Base-by-base conservation (phyloP, 2,329 filamentous ascomycete species). In the Coccinonectria pachysandricola region DNA sequence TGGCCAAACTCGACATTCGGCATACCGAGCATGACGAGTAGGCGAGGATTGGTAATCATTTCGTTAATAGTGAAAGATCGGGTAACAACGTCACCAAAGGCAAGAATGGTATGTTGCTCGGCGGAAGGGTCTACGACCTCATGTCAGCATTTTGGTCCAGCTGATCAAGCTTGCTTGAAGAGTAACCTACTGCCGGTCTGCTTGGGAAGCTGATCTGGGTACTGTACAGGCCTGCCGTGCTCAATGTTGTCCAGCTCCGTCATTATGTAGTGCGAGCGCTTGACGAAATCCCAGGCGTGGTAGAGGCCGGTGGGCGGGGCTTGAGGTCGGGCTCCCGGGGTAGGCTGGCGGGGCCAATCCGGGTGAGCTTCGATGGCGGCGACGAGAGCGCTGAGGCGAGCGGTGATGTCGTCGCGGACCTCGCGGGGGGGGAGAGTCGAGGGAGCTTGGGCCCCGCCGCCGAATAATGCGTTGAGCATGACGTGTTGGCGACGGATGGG, bases 271-370 rank as follows among this genome's bases (percentile, higher is more conserved):
- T 49, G 40, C n/a, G 54, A 56, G 18, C 56, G 50, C 31, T 45
- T 51, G 23, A 53, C 52, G 36, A 61, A 63, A 36, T 61, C 56
- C 54, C 54, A 62, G 16, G 58, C 35, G 36, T 57, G 45, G 28
- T 43, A 55, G 20, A 62, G 49, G 10, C 50, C 49, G 11, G 43
- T 39, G 29, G 52, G 42, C 16, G 43, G 43, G 7, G 36, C 31
- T 5, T 37, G 14, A 16, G 41, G 40, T n/a, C n/a, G n/a, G n/a
- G n/a, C n/a, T n/a, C n/a, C n/a, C n/a, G n/a, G n/a, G n/a, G n/a
- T n/a, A n/a, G n/a, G n/a, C n/a, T n/a, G n/a, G n/a, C n/a, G n/a
- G 8, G 34, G 42, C 46, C 50, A 54, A 12, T 35, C 24, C 4
- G 46, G 33, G 31, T 54, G 50, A 18, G 40, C 19, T 27, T 52